Evolutionary conservation across 208 protist species (phyloP), one percentile per base, ranked within the genome.

Genomic region (Leptomonas seymouri): DNA sequence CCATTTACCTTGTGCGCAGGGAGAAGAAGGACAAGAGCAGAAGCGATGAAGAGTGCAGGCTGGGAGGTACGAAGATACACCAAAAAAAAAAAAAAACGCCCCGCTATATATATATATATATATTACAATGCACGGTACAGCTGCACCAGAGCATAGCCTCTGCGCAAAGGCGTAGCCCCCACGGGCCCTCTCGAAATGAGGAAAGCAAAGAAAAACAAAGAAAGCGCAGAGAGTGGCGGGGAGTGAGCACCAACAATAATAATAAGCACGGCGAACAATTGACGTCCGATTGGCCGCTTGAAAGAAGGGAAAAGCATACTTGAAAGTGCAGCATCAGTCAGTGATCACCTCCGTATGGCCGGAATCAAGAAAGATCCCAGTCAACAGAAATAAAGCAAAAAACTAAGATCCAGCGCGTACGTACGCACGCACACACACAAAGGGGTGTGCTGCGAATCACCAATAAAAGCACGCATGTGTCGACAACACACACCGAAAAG

Each of bases 321-420:
- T 48, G 44, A 48, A 48, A n/a, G 44, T n/a, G 44, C 44, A 48
- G 44, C 44, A 16, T 48, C 44, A 48, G 18, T 16, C 18, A n/a
- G 7, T 3, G 20, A 48, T 15, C 44, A 48, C 6, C 20, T 18
- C 44, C 3, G 44, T n/a, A 16, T 3, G 27, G n/a, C 27, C 23
- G 36, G 51, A 12, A 36, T 16, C 48, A 30, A 34, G 27, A 20
- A 51, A 63, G 23, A 1, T 9, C 18, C 34, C n/a, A n/a, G 31
- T 42, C 30, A 28, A 46, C n/a, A 28, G n/a, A 46, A 21, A 57
- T 46, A 4, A 46, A 61, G 62, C 31, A 62, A 41, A 61, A 34
- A 60, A 60, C 12, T 30, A 23, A 11, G 28, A 6, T 27, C 7
- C n/a, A n/a, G n/a, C n/a, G n/a, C n/a, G n/a, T n/a, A n/a, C n/a